A percentile compares a stretch with the other conserved stretches of the same genome.
Conservation (phyloP, 805 yeast genomes). For the Myxozyma geophila region DNA sequence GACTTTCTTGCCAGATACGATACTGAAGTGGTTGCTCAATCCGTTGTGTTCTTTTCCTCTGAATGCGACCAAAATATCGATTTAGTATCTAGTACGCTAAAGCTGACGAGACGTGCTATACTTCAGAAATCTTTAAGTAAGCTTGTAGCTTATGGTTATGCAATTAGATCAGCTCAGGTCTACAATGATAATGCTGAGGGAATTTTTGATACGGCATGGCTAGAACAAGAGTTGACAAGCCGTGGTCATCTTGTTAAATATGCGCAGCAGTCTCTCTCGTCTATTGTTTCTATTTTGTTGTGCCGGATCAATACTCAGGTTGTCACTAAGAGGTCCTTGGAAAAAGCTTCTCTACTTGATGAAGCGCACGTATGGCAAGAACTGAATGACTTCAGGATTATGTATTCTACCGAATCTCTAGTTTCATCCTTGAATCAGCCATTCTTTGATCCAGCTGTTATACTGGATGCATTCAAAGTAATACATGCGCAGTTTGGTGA, state of each 20-base stretch:
- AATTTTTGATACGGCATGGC: not conserved
- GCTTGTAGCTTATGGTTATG: constrained; percentile 10
- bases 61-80: not conserved
- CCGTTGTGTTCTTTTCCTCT: not conserved
- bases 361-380: constrained; percentile 7
- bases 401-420: not conserved
- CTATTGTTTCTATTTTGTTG: not conserved
- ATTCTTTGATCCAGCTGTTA: not conserved
- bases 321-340: not conserved
- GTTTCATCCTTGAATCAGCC: constrained; percentile 13
- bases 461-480: constrained; percentile 5
- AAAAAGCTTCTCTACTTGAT: not conserved
- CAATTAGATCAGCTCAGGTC: not conserved
- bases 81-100: not conserved
- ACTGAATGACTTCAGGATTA: not conserved
- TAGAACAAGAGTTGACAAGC: not conserved
- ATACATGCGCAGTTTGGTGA: not conserved
- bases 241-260: not conserved
- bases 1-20: constrained; percentile 17
- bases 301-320: not conserved
- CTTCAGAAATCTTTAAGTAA: constrained; percentile 4
- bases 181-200: no score
- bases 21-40: constrained; percentile 17
- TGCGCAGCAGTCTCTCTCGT: not conserved
- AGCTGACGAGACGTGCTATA: not conserved